Evolutionary conservation across 257 asterid species (phyloP), one percentile per base, ranked within the genome.

Genomic region (Vinca minor): DNA sequence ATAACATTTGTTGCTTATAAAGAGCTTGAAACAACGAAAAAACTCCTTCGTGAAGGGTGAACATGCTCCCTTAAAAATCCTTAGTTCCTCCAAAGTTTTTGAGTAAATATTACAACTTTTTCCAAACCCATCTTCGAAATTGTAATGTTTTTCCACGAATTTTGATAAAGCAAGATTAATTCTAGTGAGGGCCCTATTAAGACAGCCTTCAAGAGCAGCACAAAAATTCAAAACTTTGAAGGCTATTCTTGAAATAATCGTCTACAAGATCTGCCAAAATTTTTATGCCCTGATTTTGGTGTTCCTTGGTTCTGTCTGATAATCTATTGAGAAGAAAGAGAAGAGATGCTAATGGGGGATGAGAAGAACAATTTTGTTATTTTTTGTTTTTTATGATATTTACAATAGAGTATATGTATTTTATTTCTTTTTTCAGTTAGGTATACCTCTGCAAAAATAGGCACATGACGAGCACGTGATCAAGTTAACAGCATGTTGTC

Each of bases 181-280:
- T 32, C 87, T 68, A 17, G 71, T 84, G 10, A 80, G 82, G 53
- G 96, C 95, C 64, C 95, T 81, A 50, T 73, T 71, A 7, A 89
- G 82, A 61, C 87, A 82, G 3, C 82, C 62, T 64, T 89, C 95
- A 42, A 88, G 94, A 17, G 90, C 74, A 15, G 85, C 64, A 76
- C 96, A 92, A 64, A 92, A 89, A 75, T 89, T 94, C 57, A 88
- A n/a, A 48, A 68, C 88, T 92, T 23, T 78, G 71, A 17, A 85
- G 85, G 62, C 98, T 92, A 74, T 75, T 85, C 8, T 79, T 82
- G 72, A 92, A 87, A 77, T 92, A 92, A 66, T 87, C 95, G 56
- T 92, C 81, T 62, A 92, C 98, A 64, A 92, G 82, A 70, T 85
- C 93, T 39, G 78, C 83, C 3, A 92, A 54, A n/a, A n/a, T n/a